Percentiles rank a stretch among this genome's conserved stretches.
These are phyloP conservation scores for Chlorella sp. DNA, from an alignment of 139 green algal species.

Conservation along the genomic window DNA sequence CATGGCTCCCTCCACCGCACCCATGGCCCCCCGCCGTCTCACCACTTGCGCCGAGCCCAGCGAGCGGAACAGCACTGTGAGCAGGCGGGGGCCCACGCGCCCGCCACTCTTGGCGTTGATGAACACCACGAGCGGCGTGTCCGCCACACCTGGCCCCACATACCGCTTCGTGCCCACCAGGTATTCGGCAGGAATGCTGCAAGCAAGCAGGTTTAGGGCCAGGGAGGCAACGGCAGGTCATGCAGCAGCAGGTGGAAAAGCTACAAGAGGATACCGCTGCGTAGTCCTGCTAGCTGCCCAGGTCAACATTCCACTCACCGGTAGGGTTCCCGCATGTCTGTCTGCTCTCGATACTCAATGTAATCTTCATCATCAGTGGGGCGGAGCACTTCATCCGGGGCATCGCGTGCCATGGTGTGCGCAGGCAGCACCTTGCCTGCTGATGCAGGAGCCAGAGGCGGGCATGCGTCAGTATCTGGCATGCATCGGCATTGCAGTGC, in stretches of 20 bases:
- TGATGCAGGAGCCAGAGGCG: neutral
- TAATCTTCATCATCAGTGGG: constrained; percentile 52
- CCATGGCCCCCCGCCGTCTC: neutral
- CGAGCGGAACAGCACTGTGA: constrained; percentile 62
- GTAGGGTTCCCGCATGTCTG: constrained; percentile 76
- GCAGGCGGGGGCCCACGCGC: constrained; percentile 69
- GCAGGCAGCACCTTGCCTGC: neutral
- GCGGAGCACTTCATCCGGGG: constrained; percentile 16
- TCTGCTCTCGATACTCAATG: constrained; percentile 53
- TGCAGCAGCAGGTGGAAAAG: neutral
- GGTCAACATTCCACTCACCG: constrained; percentile 34
- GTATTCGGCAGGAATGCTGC: constrained; percentile 58
- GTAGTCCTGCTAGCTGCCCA: too few relatives aligned
- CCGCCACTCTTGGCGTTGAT: constrained; percentile 87
- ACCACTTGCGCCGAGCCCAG: constrained; percentile 75
- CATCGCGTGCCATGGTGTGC: neutral
- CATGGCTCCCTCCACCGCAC: too few relatives aligned
- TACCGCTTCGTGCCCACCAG: constrained; percentile 52
- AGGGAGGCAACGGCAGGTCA: neutral
- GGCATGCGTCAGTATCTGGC: too few relatives aligned
- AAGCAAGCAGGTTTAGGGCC: neutral
- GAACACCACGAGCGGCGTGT: constrained; percentile 85
- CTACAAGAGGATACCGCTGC: too few relatives aligned
- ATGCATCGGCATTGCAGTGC: too few relatives aligned
- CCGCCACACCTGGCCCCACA: constrained; percentile 34